These are phyloP conservation scores for Rhizopus stolonifer DNA, from an alignment of 371 early-diverging fungal species.

Conservation along the genomic window DNA sequence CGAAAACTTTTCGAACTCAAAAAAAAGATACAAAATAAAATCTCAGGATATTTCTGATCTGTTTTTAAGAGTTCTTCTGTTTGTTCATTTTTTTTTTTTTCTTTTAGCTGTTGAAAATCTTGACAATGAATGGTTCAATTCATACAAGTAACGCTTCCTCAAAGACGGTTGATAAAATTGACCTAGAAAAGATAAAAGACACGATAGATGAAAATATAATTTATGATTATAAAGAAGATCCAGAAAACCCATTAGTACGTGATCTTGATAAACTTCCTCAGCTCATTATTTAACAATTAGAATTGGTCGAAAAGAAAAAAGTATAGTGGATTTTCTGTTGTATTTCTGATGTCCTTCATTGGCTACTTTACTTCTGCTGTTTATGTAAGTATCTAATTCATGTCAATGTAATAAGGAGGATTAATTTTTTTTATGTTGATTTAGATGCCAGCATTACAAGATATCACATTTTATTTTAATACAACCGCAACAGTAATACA, in stretches of 20 bases:
- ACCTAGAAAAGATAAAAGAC: neutral
- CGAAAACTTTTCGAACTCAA: too few species aligned
- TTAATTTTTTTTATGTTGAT: constrained; percentile 1
- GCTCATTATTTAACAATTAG: constrained; percentile 12
- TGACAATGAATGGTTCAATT: too few species aligned
- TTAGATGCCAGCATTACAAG: constrained; percentile 38
- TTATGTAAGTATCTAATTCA: constrained; percentile 29
- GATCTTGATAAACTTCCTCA: neutral
- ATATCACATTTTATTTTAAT: constrained; percentile 24
- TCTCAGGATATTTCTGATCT: too few species aligned
- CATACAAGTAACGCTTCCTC: too few species aligned
- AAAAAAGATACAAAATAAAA: too few species aligned
- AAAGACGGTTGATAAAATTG: too few species aligned
- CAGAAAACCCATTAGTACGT: constrained; percentile 25
- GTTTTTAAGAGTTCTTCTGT: too few species aligned
- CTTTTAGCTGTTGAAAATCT: too few species aligned
- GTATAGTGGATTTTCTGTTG: constrained; percentile 19
- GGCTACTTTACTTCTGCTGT: constrained; percentile 37
- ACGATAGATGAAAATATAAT: neutral
- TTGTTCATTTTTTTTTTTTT: too few species aligned
- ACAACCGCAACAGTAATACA: constrained; percentile 19
- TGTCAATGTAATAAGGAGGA: too few species aligned
- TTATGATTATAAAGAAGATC: constrained; percentile 23
- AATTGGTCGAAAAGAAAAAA: constrained; percentile 34
- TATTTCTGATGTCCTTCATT: constrained; percentile 31